phyloP scores from a whole-genome alignment of 768 basidiomycete genomes.

The Boletellus sp. region DNA sequence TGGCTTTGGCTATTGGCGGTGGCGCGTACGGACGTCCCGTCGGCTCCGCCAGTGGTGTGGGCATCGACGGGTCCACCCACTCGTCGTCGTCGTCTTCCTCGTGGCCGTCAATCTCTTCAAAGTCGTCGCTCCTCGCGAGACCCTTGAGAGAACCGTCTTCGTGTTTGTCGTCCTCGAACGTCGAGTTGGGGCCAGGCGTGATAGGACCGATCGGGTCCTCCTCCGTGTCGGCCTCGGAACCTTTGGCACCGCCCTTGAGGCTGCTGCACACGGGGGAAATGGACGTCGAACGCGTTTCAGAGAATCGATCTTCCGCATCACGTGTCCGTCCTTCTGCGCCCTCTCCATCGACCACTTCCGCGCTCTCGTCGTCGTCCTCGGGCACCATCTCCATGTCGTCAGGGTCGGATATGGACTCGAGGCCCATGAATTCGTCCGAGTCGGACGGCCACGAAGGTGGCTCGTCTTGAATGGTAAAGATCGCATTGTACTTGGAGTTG shows the following conservation, averaged over 20 bases:
- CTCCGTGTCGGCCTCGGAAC: slow-evolving; percentile 63
- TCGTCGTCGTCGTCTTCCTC: slow-evolving; percentile 44
- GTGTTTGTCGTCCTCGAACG: slow-evolving; percentile 23
- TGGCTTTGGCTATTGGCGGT: slow-evolving; percentile 21
- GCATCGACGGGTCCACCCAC: slow-evolving; percentile 68
- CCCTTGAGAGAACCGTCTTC: slow-evolving; percentile 15
- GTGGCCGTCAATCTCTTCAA: slow-evolving; percentile 26
- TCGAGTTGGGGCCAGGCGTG: slow-evolving; percentile 55
- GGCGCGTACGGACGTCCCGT: slow-evolving; percentile 26
- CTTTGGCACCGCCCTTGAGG: slow-evolving; percentile 37
- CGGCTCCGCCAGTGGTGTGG: slow-evolving; percentile 34
- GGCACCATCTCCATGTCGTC: slow-evolving; percentile 63
- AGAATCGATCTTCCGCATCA: slow-evolving; percentile 48
- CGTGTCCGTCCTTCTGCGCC: slow-evolving; percentile 24
- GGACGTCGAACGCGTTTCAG: slow-evolving; percentile 48
- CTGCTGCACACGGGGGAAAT: slow-evolving; percentile 40
- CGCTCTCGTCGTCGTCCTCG: slow-evolving; percentile 48
- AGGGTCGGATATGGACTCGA: slow-evolving; percentile 80
- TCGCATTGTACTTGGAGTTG: slow-evolving; percentile 55
- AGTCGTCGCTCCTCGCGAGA: slow-evolving; percentile 29
- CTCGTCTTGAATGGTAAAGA: slow-evolving; percentile 86
- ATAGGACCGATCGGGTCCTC: slow-evolving; percentile 70
- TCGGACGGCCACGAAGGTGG: slow-evolving; percentile 80
- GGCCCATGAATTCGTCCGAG: slow-evolving; percentile 66
- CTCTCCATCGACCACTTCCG: slow-evolving; percentile 26